Evolutionary conservation across 306 rosid genomes (phyloP).

Genomic region (Begonia fuchsioides): DNA sequence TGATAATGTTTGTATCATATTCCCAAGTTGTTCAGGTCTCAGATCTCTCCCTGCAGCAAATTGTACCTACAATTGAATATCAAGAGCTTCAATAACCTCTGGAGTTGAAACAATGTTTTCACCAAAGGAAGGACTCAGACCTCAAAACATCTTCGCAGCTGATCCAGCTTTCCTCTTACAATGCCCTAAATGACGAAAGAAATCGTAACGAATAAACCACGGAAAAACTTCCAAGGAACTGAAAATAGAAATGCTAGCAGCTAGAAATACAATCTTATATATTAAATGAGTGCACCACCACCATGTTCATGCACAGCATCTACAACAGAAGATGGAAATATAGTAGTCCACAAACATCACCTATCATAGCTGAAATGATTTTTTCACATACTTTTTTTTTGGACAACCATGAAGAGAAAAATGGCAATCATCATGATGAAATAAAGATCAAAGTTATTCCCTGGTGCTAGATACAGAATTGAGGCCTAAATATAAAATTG

Average conservation of each 20-base stretch:
- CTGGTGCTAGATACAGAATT: neutral
- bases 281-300: too few species aligned
- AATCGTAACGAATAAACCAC: constrained; percentile 3
- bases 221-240: neutral
- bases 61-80: constrained; percentile 54
- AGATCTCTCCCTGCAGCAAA: constrained; percentile 97
- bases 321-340: too few species aligned
- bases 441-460: neutral
- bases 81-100: neutral
- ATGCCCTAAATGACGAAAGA: constrained; percentile 46
- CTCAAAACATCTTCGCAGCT: constrained; percentile 91
- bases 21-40: constrained; percentile 88
- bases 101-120: neutral
- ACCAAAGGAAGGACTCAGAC: constrained; percentile 18
- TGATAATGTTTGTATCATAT: constrained; percentile 79
- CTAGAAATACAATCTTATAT: too few species aligned
- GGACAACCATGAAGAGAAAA: too few species aligned
- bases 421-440: too few species aligned
- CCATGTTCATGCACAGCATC: too few species aligned
- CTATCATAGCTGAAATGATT: too few species aligned
- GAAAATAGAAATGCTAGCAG: too few species aligned
- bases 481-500: neutral
- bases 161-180: constrained; percentile 88
- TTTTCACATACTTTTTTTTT: too few species aligned
- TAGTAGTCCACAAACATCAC: too few species aligned